Percentiles rank a stretch among this genome's conserved stretches.
These are phyloP conservation scores for Lichtheimia hyalospora DNA, from an alignment of 371 early-diverging fungal species.

Conservation along the genomic window DNA sequence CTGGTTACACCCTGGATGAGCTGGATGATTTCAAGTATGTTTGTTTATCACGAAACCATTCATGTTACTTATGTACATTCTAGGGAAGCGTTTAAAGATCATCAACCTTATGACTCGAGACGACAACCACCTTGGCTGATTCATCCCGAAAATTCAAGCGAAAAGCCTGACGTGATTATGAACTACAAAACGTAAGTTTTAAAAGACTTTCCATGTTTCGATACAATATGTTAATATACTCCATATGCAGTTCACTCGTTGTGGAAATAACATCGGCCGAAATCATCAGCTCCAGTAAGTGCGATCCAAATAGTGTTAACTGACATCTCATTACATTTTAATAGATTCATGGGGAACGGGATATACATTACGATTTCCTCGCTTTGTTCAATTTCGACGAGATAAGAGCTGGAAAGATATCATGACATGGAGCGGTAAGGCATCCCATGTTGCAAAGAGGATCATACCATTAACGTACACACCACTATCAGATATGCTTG, in stretches of 20 bases:
- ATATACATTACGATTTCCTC: conserved; percentile 76
- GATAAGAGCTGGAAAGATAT: conserved; percentile 67
- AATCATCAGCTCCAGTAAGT: conserved; percentile 43
- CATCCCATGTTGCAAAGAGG: not conserved
- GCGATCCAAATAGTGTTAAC: not conserved
- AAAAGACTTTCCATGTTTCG: not conserved
- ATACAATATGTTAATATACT: not conserved
- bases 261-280: conserved; percentile 71
- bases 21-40: conserved; percentile 45
- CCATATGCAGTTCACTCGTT: conserved; percentile 50
- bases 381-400: conserved; percentile 60
- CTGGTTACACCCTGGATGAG: conserved; percentile 63
- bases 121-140: conserved; percentile 58
- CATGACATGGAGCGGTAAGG: conserved; percentile 48
- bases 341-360: conserved; percentile 54
- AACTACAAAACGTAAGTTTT: conserved; percentile 43
- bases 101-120: conserved; percentile 38
- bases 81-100: conserved; percentile 18
- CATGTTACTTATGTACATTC: not conserved
- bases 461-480: not conserved
- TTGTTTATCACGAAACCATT: not conserved
- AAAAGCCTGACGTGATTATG: conserved; percentile 69
- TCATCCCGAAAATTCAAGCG: conserved; percentile 57
- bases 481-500: too few relatives aligned
- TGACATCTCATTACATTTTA: not conserved